phyloP scores from a whole-genome alignment of 176 grass and related monocot species.

The Cenchrus purpureus region DNA sequence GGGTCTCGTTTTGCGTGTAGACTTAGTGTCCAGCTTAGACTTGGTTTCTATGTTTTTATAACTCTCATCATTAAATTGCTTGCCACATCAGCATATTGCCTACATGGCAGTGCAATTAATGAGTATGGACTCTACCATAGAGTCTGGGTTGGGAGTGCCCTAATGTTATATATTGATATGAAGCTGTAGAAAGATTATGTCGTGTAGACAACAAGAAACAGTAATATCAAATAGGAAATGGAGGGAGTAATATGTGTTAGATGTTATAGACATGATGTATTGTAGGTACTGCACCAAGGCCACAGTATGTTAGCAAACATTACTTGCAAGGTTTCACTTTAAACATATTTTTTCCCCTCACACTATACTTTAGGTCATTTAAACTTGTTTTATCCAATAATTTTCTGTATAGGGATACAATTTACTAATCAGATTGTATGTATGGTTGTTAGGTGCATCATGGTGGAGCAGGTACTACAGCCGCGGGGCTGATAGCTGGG shows the following conservation, averaged over 20 bases:
- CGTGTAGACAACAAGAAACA: not conserved
- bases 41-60: no score
- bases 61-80: no score
- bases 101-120: no score
- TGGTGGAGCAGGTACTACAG: conserved; percentile 97
- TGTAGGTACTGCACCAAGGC: not conserved
- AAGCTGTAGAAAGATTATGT: not conserved
- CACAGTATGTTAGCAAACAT: conserved; percentile 1
- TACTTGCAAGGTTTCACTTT: not conserved
- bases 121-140: no score
- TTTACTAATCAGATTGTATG: conserved; percentile 32
- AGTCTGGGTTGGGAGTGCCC: no score
- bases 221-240: not conserved
- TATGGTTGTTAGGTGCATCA: conserved; percentile 81
- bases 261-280: not conserved
- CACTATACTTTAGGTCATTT: not conserved
- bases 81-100: no score
- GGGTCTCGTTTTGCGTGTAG: no score
- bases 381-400: not conserved
- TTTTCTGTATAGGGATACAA: conserved; percentile 25
- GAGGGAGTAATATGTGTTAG: not conserved
- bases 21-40: no score
- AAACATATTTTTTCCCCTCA: not conserved
- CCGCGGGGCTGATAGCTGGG: conserved; percentile 87
- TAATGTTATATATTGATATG: not conserved